Evolutionary conservation across 768 basidiomycete species (phyloP).

Genomic region (Tubosaeta brunneosetosa): DNA sequence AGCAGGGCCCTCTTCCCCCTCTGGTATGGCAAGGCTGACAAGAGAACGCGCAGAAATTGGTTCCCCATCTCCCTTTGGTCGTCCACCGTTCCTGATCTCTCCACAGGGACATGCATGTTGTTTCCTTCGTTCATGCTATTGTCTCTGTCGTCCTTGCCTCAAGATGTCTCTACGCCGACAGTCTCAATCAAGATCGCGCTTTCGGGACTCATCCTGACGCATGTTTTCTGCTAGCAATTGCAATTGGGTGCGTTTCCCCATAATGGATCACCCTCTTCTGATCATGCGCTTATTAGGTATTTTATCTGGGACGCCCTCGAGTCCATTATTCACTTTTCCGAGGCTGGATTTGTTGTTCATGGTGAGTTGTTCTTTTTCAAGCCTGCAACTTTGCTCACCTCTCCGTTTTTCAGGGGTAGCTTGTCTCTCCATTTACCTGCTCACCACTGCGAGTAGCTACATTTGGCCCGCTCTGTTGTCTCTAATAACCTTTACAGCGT

Average conservation of each 20-base stretch:
- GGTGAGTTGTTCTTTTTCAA: constrained; percentile 36
- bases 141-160: constrained; percentile 62
- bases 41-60: constrained; percentile 57
- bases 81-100: background rate
- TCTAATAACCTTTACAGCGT: constrained; percentile 35
- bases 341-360: constrained; percentile 74
- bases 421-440: constrained; percentile 60
- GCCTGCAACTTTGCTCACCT: constrained; percentile 1
- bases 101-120: constrained; percentile 61
- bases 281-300: constrained; percentile 39
- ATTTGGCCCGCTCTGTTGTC: background rate
- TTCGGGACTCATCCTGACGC: constrained; percentile 68
- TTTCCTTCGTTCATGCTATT: constrained; percentile 70
- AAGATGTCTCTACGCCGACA: constrained; percentile 45
- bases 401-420: constrained; percentile 42
- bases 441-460: constrained; percentile 58
- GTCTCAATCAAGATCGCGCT: constrained; percentile 54
- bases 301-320: constrained; percentile 85
- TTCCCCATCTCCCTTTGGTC: constrained; percentile 16
- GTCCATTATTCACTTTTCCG: constrained; percentile 60
- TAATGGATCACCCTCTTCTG: background rate
- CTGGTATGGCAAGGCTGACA: constrained; percentile 45
- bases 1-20: constrained; percentile 44
- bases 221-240: constrained; percentile 61
- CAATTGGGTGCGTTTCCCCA: constrained; percentile 53